Base-by-base conservation (phyloP, 1,139 yeast genomes). In the Suhomyces chickasaworum region DNA sequence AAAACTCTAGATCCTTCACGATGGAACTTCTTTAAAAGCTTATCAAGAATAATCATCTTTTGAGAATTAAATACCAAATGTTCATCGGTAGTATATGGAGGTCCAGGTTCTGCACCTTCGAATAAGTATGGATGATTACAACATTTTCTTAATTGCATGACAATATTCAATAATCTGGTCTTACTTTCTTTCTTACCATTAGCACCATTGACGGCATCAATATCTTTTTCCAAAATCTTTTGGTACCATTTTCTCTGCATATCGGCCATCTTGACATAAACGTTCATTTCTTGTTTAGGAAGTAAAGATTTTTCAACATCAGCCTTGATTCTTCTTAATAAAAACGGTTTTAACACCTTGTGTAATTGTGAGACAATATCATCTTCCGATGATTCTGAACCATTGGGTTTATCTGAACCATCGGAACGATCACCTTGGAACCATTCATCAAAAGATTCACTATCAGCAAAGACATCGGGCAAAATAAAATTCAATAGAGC, bases 71-170 rank as follows among this genome's bases (percentile, higher is more conserved):
- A 84, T 25, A 86, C 83, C 58, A 86, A 75, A 66, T 86, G 95
- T 60, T 86, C 93, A 65, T 86, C 95, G 0, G 91, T 86, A 5
- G 93, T 86, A 57, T 73, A 86, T 17, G 95, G 93, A 21, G 95
- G 95, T 7, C 95, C 95, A 0, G 93, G 95, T 61, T 86, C 95
- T 1, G 93, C 93, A 21, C 95, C 93, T 63, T 86, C 95, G 59
- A 86, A 86, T 40, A 86, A 66, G 59, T 86, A 86, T 4, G 95
- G 93, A 66, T 86, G 95, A 59, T 86, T 86, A 66, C 93, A 86
- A 62, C 93, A 86, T 61, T 86, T 86, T 60, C 95, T 75, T 59
- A 86, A 73, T 64, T 86, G 95, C 95, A 86, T 86, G 22, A 86
- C 93, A 56, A 86, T 86, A 60, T 86, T 86, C 46, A 86, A 70